Conservation (phyloP, 169 alveolate genomes). For the Cryptosporidium sp. region DNA sequence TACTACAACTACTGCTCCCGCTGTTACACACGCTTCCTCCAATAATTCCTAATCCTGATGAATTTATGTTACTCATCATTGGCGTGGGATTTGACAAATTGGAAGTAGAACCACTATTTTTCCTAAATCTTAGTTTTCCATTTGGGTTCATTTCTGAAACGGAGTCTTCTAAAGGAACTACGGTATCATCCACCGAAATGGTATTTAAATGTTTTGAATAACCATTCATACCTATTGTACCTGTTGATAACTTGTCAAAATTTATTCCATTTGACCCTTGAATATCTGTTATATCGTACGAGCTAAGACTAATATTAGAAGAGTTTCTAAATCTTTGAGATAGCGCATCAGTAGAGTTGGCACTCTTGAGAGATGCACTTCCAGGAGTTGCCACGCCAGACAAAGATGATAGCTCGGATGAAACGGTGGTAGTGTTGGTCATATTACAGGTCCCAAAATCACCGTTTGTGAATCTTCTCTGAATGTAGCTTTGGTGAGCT, state of each 20-base stretch:
- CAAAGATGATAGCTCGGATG: constrained; percentile 28
- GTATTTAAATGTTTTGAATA: not conserved
- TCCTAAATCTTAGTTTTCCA: constrained; percentile 4
- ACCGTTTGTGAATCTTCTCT: constrained; percentile 31
- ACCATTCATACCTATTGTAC: not conserved
- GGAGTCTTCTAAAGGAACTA: not conserved
- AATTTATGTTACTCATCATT: not conserved
- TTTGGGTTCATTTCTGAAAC: constrained; percentile 18
- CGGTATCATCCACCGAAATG: not conserved
- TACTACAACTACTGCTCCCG: constrained; percentile 14
- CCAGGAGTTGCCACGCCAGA: constrained; percentile 56
- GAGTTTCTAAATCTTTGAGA: constrained; percentile 46
- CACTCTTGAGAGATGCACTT: constrained; percentile 54
- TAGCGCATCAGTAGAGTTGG: constrained; percentile 27
- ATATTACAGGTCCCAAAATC: constrained; percentile 40
- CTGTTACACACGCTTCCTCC: constrained; percentile 10
- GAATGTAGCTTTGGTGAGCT: constrained; percentile 17
- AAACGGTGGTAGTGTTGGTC: constrained; percentile 45
- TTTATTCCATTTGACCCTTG: constrained; percentile 3
- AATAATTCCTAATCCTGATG: not conserved
- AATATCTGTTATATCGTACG: constrained; percentile 17
- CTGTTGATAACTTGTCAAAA: constrained; percentile 14
- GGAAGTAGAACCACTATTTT: constrained; percentile 11
- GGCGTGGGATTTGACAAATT: not conserved
- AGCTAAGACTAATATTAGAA: constrained; percentile 1